Conservation (phyloP, 2,329 filamentous ascomycete species). For the Diaporthe vexans region DNA sequence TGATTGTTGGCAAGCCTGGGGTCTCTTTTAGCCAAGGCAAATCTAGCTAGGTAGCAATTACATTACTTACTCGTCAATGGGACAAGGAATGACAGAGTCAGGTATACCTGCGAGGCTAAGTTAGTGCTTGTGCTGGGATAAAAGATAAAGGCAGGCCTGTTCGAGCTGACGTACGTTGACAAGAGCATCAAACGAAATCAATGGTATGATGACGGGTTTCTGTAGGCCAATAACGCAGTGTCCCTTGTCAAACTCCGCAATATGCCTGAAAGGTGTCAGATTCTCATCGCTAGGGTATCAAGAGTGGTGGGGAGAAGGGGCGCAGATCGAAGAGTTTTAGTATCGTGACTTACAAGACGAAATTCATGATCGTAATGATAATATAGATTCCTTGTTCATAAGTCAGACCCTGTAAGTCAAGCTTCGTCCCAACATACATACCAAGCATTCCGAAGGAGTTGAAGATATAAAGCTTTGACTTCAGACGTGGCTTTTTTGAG, state of each 20-base stretch:
- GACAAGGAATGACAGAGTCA: constrained; percentile 12
- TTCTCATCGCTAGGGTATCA: background rate
- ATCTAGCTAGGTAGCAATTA: background rate
- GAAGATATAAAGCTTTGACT: constrained; percentile 26
- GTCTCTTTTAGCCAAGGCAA: background rate
- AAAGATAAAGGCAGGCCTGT: background rate
- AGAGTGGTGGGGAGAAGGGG: no score
- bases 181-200: constrained; percentile 11
- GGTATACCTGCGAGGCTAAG: background rate
- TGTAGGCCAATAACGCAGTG: constrained; percentile 26
- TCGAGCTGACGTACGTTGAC: background rate
- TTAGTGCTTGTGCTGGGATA: background rate
- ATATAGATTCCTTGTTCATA: background rate
- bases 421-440: background rate
- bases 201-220: constrained; percentile 21
- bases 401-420: background rate
- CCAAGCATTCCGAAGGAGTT: constrained; percentile 27
- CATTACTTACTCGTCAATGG: constrained; percentile 6
- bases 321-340: background rate
- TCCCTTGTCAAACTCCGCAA: constrained; percentile 22
- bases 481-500: constrained; percentile 23
- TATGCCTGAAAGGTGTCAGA: constrained; percentile 1
- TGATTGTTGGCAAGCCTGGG: constrained; percentile 23
- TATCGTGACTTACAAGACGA: background rate
- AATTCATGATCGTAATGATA: constrained; percentile 16